These are phyloP conservation scores for Bertia moriformis DNA, from an alignment of 2,329 filamentous ascomycete genomes.

Conservation along the genomic window DNA sequence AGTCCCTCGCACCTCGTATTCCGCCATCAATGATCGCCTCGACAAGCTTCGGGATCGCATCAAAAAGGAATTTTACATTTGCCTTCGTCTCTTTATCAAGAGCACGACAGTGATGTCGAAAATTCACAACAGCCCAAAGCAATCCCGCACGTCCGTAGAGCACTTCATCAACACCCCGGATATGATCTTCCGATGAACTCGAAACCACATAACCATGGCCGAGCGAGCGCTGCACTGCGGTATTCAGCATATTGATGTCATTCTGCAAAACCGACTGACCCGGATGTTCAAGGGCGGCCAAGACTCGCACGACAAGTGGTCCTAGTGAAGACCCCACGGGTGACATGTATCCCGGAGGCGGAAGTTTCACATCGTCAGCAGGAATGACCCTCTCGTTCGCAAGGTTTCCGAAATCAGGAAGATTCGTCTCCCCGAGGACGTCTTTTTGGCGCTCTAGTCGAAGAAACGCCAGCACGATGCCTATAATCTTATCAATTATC, in stretches of 20 bases:
- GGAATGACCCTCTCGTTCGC: not conserved
- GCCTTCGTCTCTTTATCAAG: conserved; percentile 4
- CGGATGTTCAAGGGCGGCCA: not conserved
- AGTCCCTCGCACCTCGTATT: conserved; percentile 13
- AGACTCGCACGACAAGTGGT: not conserved
- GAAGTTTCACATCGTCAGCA: not conserved
- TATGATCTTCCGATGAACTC: conserved; percentile 10
- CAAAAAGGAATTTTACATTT: conserved; percentile 10
- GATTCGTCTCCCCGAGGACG: not conserved
- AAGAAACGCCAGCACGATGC: not conserved
- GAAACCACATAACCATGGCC: conserved; percentile 11
- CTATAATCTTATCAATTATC: not conserved
- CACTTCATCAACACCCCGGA: conserved; percentile 19
- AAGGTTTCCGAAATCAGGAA: not conserved
- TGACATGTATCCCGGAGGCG: not conserved
- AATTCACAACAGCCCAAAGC: conserved; percentile 17
- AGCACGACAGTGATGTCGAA: conserved; percentile 12
- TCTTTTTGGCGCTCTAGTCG: not conserved
- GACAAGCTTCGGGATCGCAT: conserved; percentile 13
- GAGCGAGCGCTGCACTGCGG: not conserved
- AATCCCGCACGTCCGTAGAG: conserved; percentile 21
- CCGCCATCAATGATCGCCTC: conserved; percentile 16
- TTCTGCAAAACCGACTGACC: not conserved
- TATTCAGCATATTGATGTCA: not conserved
- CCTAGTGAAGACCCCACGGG: not conserved